Evolutionary conservation across 257 asterid species (phyloP), one percentile per base, ranked within the genome.

Genomic region (Jasminum sambac): DNA sequence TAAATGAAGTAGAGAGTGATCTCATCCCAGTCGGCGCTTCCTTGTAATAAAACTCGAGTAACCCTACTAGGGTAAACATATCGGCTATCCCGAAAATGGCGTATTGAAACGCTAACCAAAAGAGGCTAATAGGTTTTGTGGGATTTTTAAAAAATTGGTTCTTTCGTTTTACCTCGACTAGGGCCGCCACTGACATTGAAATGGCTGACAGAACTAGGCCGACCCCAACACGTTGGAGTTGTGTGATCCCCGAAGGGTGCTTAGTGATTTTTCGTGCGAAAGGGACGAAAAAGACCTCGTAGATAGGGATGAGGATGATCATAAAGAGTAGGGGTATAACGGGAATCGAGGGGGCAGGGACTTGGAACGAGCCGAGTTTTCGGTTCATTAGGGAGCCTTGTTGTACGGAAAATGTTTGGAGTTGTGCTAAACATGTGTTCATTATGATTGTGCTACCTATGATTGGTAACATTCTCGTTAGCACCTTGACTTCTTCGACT

Each of bases 11-110:
- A 8, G 95, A 88, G 2, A 92, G 83, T 0, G 98, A 92, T 77
- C 85, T 83, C 98, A 92, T 92, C 17, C 96, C 92, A 0, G 50
- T 64, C 0, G 98, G 96, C 5, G 96, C 92, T 68, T 92, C 98
- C 74, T 76, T 86, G 78, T 92, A 92, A 81, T 71, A 92, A 64
- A 92, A 92, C 52, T 92, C 96, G 8, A 88, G 78, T 70, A 87
- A 63, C 11, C 98, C 98, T 26, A 90, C 96, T 0, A 90, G 83
- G 0, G 96, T 86, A 40, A 92, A 92, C 96, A 92, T 90, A 64
- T 92, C 96, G 0, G 96, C 98, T 0, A 92, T 80, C 6, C 98
- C 98, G 6, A 92, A 86, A 36, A 90, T 79, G 0, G 83, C 87
- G 10, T 72, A 91, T 66, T 91, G 98, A 21, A 86, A 83, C 0